A percentile compares a stretch with the other conserved stretches of the same genome.
Conservation (phyloP, 1,284 basidiomycete species). For the Limonomyces culmigenus region DNA sequence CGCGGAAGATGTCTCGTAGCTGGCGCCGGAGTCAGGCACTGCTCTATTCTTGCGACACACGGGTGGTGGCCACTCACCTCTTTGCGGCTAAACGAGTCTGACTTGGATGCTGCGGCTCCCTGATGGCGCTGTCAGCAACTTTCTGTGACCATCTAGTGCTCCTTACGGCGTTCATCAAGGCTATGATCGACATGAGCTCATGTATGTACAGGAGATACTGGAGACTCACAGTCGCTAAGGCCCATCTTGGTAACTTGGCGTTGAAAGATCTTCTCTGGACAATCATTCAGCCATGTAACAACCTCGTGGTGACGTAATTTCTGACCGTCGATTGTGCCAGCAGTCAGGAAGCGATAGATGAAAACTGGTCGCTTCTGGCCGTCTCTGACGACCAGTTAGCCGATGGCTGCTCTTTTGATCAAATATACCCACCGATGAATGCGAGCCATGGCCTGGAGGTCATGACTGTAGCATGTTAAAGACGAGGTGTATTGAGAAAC, state of each 20-base stretch:
- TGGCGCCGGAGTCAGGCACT: slow-evolving; percentile 13
- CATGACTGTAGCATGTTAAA: slow-evolving; percentile 35
- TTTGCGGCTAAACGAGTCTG: slow-evolving; percentile 77
- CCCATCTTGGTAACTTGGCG: slow-evolving; percentile 95
- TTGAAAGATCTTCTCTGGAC: slow-evolving; percentile 71
- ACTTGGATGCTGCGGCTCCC: slow-evolving; percentile 39
- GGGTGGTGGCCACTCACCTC: slow-evolving; percentile 46
- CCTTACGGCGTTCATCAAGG: too few species aligned
- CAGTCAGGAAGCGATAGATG: slow-evolving; percentile 85
- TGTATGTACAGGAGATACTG: neutral
- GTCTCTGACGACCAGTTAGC: too few species aligned
- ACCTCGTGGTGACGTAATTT: too few species aligned
- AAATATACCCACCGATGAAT: too few species aligned
- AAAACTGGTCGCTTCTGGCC: slow-evolving; percentile 87
- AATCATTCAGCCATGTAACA: slow-evolving; percentile 4
- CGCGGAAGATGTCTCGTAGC: slow-evolving; percentile 83
- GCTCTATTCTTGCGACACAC: too few species aligned
- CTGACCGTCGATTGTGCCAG: slow-evolving; percentile 62
- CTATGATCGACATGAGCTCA: slow-evolving; percentile 5
- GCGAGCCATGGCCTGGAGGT: slow-evolving; percentile 94
- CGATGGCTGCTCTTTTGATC: too few species aligned
- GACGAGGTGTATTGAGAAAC: slow-evolving; percentile 2
- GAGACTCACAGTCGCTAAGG: slow-evolving; percentile 61
- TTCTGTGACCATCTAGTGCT: too few species aligned
- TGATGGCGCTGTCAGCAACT: too few species aligned